Evolutionary conservation across 2,329 filamentous ascomycete species (phyloP), one percentile per base, ranked within the genome.

Genomic region (Cladosporium cucumerinum): DNA sequence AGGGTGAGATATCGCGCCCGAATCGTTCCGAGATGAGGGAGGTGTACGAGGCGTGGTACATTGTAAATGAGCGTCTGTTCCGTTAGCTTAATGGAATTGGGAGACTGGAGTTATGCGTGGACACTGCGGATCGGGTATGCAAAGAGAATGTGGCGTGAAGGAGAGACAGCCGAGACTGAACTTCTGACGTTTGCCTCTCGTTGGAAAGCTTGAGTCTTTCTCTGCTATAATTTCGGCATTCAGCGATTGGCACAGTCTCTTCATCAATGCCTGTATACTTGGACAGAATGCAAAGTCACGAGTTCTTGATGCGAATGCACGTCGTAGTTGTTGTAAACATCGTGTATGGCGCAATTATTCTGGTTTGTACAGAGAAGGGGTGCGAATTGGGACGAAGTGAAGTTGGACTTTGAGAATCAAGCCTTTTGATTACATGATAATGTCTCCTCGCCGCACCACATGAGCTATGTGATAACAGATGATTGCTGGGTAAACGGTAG

Each of bases 21-120:
- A 28, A 57, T 6, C 28, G 54, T 2, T 26, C 51, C 32, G 51
- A 57, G 36, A 30, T 57, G 18, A 36, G 61, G 25, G 23, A 16
- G 16, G 32, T 32, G 6, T 49, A 36, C 25, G 61, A 63, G 26
- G 25, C n/a, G 3, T 63, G 61, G 61, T 63, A 57, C 51, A 21
- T 63, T 12, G 26, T 63, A n/a, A 36, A 57, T 25, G 51, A 65
- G 26, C 51, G 51, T 14, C 6, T 30, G 51, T 54, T 32, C 51
- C 25, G 36, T 16, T 23, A 30, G 43, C 26, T 59, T 30, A 12
- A n/a, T 25, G 57, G 23, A 12, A 25, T 28, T 5, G 48, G 5
- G 28, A 32, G 51, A 23, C 2, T n/a, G 28, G 18, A 28, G 14
- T n/a, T 30, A 26, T 52, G 49, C 39, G 18, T 21, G 39, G n/a